Evolutionary conservation across 2,329 filamentous ascomycete species (phyloP), one percentile per base, ranked within the genome.

Genomic region (Cytospora mali): DNA sequence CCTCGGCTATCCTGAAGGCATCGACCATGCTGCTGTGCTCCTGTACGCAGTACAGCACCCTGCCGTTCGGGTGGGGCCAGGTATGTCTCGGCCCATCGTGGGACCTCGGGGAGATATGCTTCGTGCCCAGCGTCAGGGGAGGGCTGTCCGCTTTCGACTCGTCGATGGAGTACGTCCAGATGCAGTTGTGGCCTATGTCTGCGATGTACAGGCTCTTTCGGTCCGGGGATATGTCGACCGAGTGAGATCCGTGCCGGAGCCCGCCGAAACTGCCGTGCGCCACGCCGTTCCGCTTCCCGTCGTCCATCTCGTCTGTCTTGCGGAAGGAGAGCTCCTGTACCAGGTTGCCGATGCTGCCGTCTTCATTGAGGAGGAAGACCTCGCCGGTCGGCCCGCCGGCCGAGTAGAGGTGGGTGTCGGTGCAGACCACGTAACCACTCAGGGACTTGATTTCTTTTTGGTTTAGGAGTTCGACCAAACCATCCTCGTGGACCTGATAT

Each of bases 11-110:
- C 23, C 48, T 27, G 39, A 68, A 68, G 14, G 64, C 66, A 46
- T 68, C 66, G 14, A 67, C 66, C 64, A 68, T 67, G 51, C 64
- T 61, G 64, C 66, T 68, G 61, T 68, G 66, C 61, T 68, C 66
- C 53, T 68, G 65, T 46, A 68, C 55, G 52, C 64, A 62, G 35
- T 68, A 68, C 48, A 68, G 52, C 23, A 68, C 61, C 23, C 59
- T 28, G n/a, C 66, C 66, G 62, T 55, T 55, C 6, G 66, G 65
- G 46, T 68, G 66, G 27, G 66, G 66, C 66, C 66, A 68, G 16
- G 54, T 55, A 52, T 68, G 66, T 27, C 66, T 64, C 11, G 66
- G 66, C 11, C 66, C 66, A 55, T 68, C 66, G 55, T 63, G 29
- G 14, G 58, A 3, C n/a, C 66, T 55, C 18, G 60, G 61, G 2